Evolutionary conservation across 192 early-diverging fungal genomes (phyloP).

Genomic region (Coemansia sp.): DNA sequence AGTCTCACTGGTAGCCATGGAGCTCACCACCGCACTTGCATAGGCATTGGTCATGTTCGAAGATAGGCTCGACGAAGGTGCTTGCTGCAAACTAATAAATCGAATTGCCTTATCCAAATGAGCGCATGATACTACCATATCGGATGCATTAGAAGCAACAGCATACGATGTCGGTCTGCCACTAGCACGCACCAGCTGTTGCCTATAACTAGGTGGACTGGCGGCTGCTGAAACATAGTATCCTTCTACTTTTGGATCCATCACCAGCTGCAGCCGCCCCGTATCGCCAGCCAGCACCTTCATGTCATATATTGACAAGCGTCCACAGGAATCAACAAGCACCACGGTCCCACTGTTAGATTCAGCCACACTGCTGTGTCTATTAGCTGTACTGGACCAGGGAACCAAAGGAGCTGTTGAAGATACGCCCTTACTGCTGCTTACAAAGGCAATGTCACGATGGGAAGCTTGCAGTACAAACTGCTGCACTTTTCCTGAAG

Average conservation of each 20-base stretch:
- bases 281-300: conserved; percentile 18
- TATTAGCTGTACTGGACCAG: conserved; percentile 9
- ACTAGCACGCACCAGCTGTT: conserved; percentile 14
- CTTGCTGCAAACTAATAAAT: conserved; percentile 9
- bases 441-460: conserved; percentile 27
- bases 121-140: conserved; percentile 27
- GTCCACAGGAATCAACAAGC: conserved; percentile 27
- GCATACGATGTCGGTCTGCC: conserved; percentile 27
- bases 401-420: conserved; percentile 2
- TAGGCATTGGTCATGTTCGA: conserved; percentile 43
- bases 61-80: conserved; percentile 3
- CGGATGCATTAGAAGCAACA: conserved; percentile 14
- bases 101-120: conserved; percentile 29
- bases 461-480: conserved; percentile 35
- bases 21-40: conserved; percentile 36
- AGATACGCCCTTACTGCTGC: conserved; percentile 5
- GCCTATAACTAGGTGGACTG: conserved; percentile 31
- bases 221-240: conserved; percentile 27
- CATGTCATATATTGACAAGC: conserved; percentile 23
- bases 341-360: conserved; percentile 12
- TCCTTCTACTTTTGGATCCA: conserved; percentile 30
- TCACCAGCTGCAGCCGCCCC: conserved; percentile 27
- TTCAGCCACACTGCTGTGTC: no score
- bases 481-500: conserved; percentile 34
- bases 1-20: conserved; percentile 21